A percentile compares a stretch with the other conserved stretches of the same genome.
These are phyloP conservation scores for Beauveria medogensis DNA, from an alignment of 2,329 filamentous ascomycete species.

Conservation along the genomic window DNA sequence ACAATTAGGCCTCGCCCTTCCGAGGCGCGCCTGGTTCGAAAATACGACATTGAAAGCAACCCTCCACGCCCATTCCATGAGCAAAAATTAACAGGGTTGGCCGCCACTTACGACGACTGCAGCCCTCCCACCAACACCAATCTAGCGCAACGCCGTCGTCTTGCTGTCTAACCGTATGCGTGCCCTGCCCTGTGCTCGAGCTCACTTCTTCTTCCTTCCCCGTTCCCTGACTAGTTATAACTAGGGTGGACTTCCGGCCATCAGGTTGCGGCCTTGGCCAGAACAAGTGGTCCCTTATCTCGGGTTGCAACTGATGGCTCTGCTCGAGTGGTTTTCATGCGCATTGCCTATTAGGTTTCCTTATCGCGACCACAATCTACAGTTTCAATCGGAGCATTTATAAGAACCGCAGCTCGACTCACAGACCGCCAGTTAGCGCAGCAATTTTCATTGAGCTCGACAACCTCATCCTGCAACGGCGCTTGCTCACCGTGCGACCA, in stretches of 20 bases:
- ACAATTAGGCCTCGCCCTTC: neutral
- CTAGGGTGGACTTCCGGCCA: neutral
- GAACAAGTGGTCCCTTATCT: constrained; percentile 4
- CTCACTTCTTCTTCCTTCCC: neutral
- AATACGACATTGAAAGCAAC: neutral
- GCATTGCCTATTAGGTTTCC: neutral
- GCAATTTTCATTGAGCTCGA: neutral
- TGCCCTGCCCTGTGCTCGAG: neutral
- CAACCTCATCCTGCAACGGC: neutral
- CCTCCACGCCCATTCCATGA: neutral
- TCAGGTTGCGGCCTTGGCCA: neutral
- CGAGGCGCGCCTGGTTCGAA: neutral
- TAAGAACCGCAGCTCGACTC: neutral
- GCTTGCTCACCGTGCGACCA: neutral
- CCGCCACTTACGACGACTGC: no score
- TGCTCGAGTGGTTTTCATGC: neutral
- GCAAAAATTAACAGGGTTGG: neutral
- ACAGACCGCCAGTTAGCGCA: neutral
- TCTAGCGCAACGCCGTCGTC: neutral
- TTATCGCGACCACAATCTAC: neutral
- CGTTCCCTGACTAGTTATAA: neutral
- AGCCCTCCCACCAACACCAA: no score
- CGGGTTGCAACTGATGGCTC: neutral
- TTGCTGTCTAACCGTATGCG: neutral
- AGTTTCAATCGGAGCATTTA: neutral